These are phyloP conservation scores for Pythium periplocum DNA, from an alignment of 352 stramenopile genomes.

Conservation along the genomic window DNA sequence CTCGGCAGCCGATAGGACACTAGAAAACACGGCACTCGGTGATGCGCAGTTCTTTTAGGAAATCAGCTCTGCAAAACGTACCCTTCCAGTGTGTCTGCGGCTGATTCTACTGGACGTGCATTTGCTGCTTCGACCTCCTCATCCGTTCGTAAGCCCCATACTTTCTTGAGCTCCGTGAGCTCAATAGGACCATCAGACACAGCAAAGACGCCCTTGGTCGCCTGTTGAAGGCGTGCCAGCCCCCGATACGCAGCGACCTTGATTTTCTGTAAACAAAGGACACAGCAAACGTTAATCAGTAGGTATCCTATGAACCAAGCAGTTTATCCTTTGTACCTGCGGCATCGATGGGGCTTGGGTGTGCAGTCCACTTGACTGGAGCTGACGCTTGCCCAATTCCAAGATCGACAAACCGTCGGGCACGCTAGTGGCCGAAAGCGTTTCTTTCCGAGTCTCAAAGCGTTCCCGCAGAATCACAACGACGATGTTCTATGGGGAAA, in stretches of 20 bases:
- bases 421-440: slow-evolving; percentile 10
- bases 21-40: slow-evolving; percentile 5
- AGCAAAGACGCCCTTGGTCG: not conserved
- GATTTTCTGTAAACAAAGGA: not conserved
- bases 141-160: not conserved
- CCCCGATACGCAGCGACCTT: not conserved
- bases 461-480: slow-evolving; percentile 58
- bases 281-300: not conserved
- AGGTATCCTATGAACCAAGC: too few relatives aligned
- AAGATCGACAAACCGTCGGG: slow-evolving; percentile 38
- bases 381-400: slow-evolving; percentile 46
- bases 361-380: slow-evolving; percentile 41
- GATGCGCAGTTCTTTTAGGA: too few relatives aligned
- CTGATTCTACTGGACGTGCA: too few relatives aligned
- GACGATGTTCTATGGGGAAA: slow-evolving; percentile 40
- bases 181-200: not conserved
- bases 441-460: slow-evolving; percentile 29
- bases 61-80: too few relatives aligned
- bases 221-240: not conserved
- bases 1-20: slow-evolving; percentile 33
- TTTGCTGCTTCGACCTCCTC: too few relatives aligned
- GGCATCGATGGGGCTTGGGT: slow-evolving; percentile 35
- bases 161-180: not conserved
- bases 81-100: too few relatives aligned
- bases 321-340: slow-evolving; percentile 20